Evolutionary conservation across 305 asterid species (phyloP).

Genomic region (Plantago lanceolata): DNA sequence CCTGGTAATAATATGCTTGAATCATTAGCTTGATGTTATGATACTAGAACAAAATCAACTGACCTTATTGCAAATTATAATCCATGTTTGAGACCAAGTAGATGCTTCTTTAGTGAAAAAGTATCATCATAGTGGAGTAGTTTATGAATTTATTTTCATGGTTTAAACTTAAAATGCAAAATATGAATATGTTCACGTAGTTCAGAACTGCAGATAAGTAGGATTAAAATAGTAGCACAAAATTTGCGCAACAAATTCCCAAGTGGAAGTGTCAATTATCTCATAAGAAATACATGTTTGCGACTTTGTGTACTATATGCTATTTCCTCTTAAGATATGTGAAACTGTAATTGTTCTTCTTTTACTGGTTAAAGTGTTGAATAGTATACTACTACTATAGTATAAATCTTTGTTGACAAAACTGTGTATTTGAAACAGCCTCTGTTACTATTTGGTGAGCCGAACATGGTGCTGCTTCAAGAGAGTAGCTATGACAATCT

Average conservation of each 20-base stretch:
- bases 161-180: neutral
- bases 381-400: neutral
- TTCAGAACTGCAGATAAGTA: too few species aligned
- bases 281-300: too few species aligned
- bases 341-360: neutral
- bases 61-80: too few species aligned
- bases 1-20: constrained; percentile 37
- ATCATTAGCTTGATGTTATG: neutral
- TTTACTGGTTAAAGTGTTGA: neutral
- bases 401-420: too few species aligned
- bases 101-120: too few species aligned
- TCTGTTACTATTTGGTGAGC: constrained; percentile 33
- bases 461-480: constrained; percentile 46
- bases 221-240: neutral
- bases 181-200: neutral
- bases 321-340: neutral
- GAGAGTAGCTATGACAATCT: constrained; percentile 48
- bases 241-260: neutral
- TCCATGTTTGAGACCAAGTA: too few species aligned
- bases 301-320: neutral
- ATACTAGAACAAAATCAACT: neutral
- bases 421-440: constrained; percentile 33
- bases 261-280: neutral
- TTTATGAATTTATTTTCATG: neutral
- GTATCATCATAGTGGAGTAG: too few species aligned